These are phyloP conservation scores for Russula vinacea DNA, from an alignment of 768 basidiomycete species.

Conservation along the genomic window DNA sequence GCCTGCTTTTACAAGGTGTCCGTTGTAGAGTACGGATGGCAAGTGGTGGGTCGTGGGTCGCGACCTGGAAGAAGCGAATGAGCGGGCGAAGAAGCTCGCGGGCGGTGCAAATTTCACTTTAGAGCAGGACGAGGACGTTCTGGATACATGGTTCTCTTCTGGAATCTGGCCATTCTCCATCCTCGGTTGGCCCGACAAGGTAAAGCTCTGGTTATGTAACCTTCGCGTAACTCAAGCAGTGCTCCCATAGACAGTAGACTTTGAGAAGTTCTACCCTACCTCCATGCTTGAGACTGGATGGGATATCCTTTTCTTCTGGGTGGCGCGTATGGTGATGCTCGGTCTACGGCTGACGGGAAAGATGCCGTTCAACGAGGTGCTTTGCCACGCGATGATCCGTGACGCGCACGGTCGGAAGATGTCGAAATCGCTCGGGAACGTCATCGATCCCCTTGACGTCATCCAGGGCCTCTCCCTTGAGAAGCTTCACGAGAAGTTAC, in stretches of 20 bases:
- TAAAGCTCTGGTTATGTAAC: constrained; percentile 32
- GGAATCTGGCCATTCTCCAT: constrained; percentile 97
- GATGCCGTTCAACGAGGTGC: constrained; percentile 93
- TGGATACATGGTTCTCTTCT: constrained; percentile 99
- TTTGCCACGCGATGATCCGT: constrained; percentile 98
- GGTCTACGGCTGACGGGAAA: constrained; percentile 84
- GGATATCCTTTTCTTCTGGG: constrained; percentile 99
- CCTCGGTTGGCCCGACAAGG: constrained; percentile 96
- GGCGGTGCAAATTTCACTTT: constrained; percentile 65
- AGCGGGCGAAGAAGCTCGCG: constrained; percentile 68
- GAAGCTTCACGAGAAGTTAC: constrained; percentile 76
- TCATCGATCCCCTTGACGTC: constrained; percentile 94
- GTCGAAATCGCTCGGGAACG: constrained; percentile 97
- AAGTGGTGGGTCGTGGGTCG: constrained; percentile 92
- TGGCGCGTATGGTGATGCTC: constrained; percentile 95
- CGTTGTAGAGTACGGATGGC: constrained; percentile 56
- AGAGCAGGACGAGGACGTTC: constrained; percentile 93
- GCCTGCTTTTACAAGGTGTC: not conserved
- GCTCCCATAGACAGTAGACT: constrained; percentile 61
- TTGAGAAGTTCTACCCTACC: constrained; percentile 81
- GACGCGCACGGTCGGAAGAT: constrained; percentile 99
- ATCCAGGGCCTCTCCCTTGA: constrained; percentile 82
- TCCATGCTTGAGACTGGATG: constrained; percentile 96
- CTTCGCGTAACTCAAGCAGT: constrained; percentile 7
- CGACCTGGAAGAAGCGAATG: constrained; percentile 68